Conservation (phyloP, 345 rosid genomes). For the Gossypioides kirkii region DNA sequence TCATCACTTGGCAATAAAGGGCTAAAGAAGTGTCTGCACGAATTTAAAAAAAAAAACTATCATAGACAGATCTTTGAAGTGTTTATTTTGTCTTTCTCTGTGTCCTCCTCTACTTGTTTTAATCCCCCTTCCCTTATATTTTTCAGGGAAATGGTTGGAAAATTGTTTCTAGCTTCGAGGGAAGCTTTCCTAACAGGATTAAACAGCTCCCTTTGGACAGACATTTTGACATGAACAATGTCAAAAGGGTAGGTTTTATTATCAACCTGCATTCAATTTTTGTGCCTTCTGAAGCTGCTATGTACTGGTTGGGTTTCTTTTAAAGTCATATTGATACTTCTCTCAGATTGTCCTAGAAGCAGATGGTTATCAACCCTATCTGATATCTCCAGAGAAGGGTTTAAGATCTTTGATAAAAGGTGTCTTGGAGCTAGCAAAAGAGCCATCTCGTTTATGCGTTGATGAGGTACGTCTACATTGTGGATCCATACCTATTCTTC, state of each 20-base stretch:
- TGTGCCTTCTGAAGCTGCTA: constrained; percentile 7
- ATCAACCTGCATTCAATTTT: constrained; percentile 4
- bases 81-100: neutral
- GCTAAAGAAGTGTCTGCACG: neutral
- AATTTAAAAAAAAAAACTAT: neutral
- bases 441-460: constrained; percentile 86
- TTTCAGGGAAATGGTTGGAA: constrained; percentile 98
- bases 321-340: constrained; percentile 12
- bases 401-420: constrained; percentile 90
- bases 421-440: constrained; percentile 96
- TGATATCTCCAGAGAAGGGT: constrained; percentile 99
- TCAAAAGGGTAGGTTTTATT: constrained; percentile 69
- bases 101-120: neutral
- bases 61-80: neutral
- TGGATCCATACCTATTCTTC: neutral
- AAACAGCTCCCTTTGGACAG: constrained; percentile 96
- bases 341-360: constrained; percentile 89
- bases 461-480: constrained; percentile 66
- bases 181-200: constrained; percentile 85
- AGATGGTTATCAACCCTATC: constrained; percentile 99
- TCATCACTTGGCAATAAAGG: neutral
- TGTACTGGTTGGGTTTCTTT: neutral
- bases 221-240: constrained; percentile 87
- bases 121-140: neutral
- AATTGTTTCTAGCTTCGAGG: constrained; percentile 97